phyloP scores from a whole-genome alignment of 108 stramenopile species.

The Chaetoceros muelleri region DNA sequence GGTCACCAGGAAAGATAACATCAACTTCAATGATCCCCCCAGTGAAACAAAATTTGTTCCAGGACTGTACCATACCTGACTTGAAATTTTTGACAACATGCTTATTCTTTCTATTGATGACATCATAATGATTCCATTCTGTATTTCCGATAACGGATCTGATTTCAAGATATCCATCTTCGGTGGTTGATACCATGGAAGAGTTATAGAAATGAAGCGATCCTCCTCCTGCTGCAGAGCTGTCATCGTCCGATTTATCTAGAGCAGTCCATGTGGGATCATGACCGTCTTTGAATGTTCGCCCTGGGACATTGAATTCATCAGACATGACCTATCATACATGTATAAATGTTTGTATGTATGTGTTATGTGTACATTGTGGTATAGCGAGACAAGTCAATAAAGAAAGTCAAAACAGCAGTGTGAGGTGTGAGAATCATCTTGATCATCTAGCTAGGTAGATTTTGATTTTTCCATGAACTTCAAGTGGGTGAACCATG shows the following conservation, averaged over 20 bases:
- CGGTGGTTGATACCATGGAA: slow-evolving; percentile 55
- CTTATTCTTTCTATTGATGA: slow-evolving; percentile 54
- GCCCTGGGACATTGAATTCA: slow-evolving; percentile 76
- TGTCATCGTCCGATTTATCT: slow-evolving; percentile 84
- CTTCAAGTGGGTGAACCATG: background rate
- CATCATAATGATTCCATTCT: slow-evolving; percentile 52
- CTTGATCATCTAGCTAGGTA: background rate
- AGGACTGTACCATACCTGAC: slow-evolving; percentile 86
- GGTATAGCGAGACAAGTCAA: no score
- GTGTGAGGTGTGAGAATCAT: background rate
- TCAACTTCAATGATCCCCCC: slow-evolving; percentile 92
- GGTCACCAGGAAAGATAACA: slow-evolving; percentile 85
- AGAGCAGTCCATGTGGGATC: slow-evolving; percentile 92
- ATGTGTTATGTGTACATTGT: background rate
- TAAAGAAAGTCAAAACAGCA: background rate
- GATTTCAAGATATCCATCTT: slow-evolving; percentile 77
- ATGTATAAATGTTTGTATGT: background rate
- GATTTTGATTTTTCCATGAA: background rate
- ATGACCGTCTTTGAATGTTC: slow-evolving; percentile 86
- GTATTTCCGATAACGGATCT: slow-evolving; percentile 45
- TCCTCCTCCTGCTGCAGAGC: slow-evolving; percentile 64
- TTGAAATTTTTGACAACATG: slow-evolving; percentile 53
- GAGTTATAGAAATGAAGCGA: slow-evolving; percentile 94
- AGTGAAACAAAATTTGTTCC: slow-evolving; percentile 98
- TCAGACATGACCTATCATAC: slow-evolving; percentile 66